Evolutionary conservation across 345 rosid genomes (phyloP), one percentile per base, ranked within the genome.

Genomic region (Aegle marmelos): DNA sequence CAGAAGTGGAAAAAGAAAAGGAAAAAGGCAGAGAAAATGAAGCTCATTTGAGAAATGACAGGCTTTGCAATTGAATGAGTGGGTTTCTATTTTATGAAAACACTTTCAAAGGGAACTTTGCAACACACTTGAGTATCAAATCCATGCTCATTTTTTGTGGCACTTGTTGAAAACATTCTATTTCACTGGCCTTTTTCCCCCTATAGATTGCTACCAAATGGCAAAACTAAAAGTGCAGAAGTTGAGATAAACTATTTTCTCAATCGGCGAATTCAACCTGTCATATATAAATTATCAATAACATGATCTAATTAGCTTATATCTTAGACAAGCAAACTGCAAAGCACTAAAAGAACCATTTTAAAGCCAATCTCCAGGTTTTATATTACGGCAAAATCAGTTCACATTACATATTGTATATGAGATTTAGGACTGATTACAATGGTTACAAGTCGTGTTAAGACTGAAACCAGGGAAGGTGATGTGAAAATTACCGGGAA

Each of bases 401-500:
- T 6, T 17, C 33, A 28, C 34, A 5, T 4, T 27, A 31, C 37
- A 50, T 5, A 14, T 5, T 14, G 22, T 50, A 17, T 17, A 1
- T 17, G 22, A 50, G 5, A 41, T 41, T 68, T 39, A 68, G 57
- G 28, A n/a, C n/a, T 37, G 7, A 37, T n/a, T 48, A 37, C 0
- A 6, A 4, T 22, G 45, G 30, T 63, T 22, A 13, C 67, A 59
- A 72, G 59, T 37, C 72, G 39, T n/a, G 27, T n/a, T 45, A 34
- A 16, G 24, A 63, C 65, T 4, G 54, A 53, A 63, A 21, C 50
- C 50, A 45, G 50, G 19, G 3, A 36, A 33, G 3, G 11, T 59
- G 74, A 54, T 24, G 61, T 61, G 27, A 50, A 2, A 48, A 68
- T 62, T 88, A 94, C 98, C 79, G 95, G 98, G 30, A 91, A 95